Evolutionary conservation across 1,139 yeast genomes (phyloP).

Genomic region (Geotrichum macrosporum): DNA sequence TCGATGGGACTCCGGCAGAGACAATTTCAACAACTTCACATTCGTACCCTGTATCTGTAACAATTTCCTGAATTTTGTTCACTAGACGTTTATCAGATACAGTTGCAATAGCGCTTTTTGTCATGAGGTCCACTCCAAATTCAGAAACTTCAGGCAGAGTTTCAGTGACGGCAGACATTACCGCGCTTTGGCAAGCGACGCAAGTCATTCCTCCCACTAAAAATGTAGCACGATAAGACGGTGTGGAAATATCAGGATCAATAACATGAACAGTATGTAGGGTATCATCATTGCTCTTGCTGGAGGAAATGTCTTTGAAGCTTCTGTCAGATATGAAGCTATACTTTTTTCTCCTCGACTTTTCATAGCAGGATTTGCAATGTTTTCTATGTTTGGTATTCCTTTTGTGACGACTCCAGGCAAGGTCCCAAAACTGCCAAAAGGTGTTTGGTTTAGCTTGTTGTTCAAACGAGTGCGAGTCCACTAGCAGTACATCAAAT

Average conservation of each 20-base stretch:
- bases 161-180: slow-evolving; percentile 44
- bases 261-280: slow-evolving; percentile 21
- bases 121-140: slow-evolving; percentile 38
- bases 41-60: slow-evolving; percentile 56
- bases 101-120: slow-evolving; percentile 35
- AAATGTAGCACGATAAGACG: slow-evolving; percentile 49
- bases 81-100: slow-evolving; percentile 48
- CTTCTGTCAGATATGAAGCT: slow-evolving; percentile 3
- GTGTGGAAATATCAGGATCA: slow-evolving; percentile 20
- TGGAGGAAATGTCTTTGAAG: too few relatives aligned
- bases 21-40: slow-evolving; percentile 55
- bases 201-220: slow-evolving; percentile 65
- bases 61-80: slow-evolving; percentile 45
- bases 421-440: slow-evolving; percentile 26
- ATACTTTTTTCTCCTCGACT: slow-evolving; percentile 5
- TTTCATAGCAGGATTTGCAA: slow-evolving; percentile 39
- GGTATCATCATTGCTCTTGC: slow-evolving; percentile 14
- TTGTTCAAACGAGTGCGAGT: slow-evolving; percentile 21
- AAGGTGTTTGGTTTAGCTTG: slow-evolving; percentile 21
- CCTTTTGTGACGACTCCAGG: slow-evolving; percentile 23
- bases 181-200: slow-evolving; percentile 51
- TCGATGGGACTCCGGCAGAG: too few relatives aligned
- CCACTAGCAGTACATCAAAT: slow-evolving; percentile 31
- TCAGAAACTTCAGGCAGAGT: slow-evolving; percentile 38
- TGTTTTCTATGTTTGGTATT: slow-evolving; percentile 37